Conservation (phyloP, 768 basidiomycete genomes). For the Lepiota brunneoincarnata region DNA sequence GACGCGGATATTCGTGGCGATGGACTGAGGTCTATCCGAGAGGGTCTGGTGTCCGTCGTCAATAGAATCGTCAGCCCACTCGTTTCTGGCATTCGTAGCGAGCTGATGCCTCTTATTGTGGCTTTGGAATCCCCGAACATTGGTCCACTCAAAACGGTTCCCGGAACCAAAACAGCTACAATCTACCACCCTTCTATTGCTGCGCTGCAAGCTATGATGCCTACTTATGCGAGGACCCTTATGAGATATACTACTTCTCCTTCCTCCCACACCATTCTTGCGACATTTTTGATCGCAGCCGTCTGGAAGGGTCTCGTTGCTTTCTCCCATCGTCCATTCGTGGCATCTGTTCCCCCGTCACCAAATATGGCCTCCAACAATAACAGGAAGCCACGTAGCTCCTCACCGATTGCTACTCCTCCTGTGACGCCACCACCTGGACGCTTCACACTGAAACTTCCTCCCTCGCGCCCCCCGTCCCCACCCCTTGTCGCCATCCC, state of each 20-base stretch:
- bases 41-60: conserved; percentile 66
- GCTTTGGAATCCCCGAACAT: conserved; percentile 51
- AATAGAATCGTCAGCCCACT: conserved; percentile 66
- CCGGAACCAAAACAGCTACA: conserved; percentile 28
- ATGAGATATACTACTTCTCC: conserved; percentile 51
- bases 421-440: conserved; percentile 54
- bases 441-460: conserved; percentile 66
- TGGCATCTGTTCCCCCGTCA: conserved; percentile 37
- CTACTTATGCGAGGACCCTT: conserved; percentile 58
- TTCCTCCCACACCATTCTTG: conserved; percentile 58
- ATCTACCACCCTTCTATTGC: conserved; percentile 58
- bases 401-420: conserved; percentile 40
- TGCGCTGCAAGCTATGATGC: conserved; percentile 56
- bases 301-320: conserved; percentile 76
- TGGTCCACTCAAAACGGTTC: conserved; percentile 24
- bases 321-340: conserved; percentile 55
- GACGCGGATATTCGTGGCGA: conserved; percentile 64
- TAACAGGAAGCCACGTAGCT: conserved; percentile 40
- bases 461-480: conserved; percentile 65
- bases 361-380: conserved; percentile 15
- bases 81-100: conserved; percentile 56
- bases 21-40: conserved; percentile 65
- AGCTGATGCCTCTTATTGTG: conserved; percentile 59
- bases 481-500: conserved; percentile 38
- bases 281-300: conserved; percentile 68